These are phyloP conservation scores for Diaporthe vaccinii DNA, from an alignment of 2,329 filamentous ascomycete genomes.

Conservation along the genomic window DNA sequence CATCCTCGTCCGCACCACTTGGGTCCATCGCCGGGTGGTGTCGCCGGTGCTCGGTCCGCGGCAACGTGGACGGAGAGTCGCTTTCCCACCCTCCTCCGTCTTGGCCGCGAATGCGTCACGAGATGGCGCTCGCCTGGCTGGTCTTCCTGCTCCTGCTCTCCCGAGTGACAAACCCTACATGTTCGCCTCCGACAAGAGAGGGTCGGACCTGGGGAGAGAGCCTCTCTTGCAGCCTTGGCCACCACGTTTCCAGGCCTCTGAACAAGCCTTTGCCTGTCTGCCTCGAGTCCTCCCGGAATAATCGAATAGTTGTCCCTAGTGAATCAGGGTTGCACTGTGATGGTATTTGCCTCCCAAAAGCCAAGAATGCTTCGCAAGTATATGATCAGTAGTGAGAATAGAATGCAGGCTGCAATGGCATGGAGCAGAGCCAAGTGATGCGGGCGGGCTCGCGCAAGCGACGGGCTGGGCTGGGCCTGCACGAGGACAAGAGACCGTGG, in stretches of 20 bases:
- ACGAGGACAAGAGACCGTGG: slow-evolving; percentile 27
- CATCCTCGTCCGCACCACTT: slow-evolving; percentile 35
- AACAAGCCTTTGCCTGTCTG: neutral
- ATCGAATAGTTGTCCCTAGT: neutral
- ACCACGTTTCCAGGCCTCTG: neutral
- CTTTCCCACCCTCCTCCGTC: slow-evolving; percentile 26
- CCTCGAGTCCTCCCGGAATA: neutral
- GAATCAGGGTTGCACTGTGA: neutral
- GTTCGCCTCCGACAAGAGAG: slow-evolving; percentile 28
- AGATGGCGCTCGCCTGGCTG: slow-evolving; percentile 23
- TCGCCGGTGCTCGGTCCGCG: slow-evolving; percentile 5
- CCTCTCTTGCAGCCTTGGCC: neutral
- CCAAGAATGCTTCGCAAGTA: neutral
- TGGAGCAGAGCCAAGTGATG: slow-evolving; percentile 28
- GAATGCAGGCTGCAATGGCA: slow-evolving; percentile 17
- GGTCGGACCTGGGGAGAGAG: slow-evolving; percentile 1
- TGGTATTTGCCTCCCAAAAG: neutral
- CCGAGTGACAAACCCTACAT: slow-evolving; percentile 36
- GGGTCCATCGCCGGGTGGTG: slow-evolving; percentile 34
- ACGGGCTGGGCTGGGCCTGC: slow-evolving; percentile 16
- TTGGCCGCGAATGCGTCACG: slow-evolving; percentile 10
- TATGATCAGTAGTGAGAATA: neutral
- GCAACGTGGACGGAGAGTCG: neutral
- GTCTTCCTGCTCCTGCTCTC: slow-evolving; percentile 29
- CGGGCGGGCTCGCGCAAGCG: neutral